phyloP scores from a whole-genome alignment of 805 yeast species.

The Starmerella apicola region DNA sequence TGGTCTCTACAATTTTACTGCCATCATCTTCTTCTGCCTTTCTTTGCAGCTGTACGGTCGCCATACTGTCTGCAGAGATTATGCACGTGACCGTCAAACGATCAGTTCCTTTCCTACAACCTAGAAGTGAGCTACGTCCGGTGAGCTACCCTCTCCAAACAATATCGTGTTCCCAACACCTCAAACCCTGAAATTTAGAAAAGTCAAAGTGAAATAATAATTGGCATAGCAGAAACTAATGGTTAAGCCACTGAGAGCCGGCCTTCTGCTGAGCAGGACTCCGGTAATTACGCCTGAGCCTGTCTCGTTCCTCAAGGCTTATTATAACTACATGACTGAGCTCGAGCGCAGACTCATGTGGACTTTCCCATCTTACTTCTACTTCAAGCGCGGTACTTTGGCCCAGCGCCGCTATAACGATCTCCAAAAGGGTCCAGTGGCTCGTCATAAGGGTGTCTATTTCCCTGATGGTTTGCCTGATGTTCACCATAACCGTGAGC shows the following conservation, averaged over 20 bases:
- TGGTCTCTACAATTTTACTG: too few relatives aligned
- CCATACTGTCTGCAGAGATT: too few relatives aligned
- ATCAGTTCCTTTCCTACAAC: too few relatives aligned
- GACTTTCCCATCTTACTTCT: constrained; percentile 92
- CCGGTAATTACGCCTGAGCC: constrained; percentile 78
- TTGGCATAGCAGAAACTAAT: constrained; percentile 2
- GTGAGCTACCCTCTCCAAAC: too few relatives aligned
- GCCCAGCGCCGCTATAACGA: constrained; percentile 69
- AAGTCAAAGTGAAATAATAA: too few relatives aligned
- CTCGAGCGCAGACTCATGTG: constrained; percentile 86
- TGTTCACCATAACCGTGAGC: constrained; percentile 76
- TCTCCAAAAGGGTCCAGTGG: constrained; percentile 64
- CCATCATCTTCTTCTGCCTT: too few relatives aligned
- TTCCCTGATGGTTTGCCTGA: constrained; percentile 80
- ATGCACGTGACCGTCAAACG: too few relatives aligned
- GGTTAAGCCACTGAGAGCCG: constrained; percentile 25
- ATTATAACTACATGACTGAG: constrained; percentile 72
- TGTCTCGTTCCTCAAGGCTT: constrained; percentile 57
- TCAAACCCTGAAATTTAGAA: neutral
- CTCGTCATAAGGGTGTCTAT: constrained; percentile 61
- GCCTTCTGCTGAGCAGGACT: constrained; percentile 56
- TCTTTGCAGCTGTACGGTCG: too few relatives aligned
- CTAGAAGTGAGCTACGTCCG: too few relatives aligned
- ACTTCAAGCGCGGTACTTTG: constrained; percentile 79
- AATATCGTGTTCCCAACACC: too few relatives aligned